A percentile compares a stretch with the other conserved stretches of the same genome.
Evolutionary conservation across 1,284 basidiomycete species (phyloP).

Genomic region (Ceratobasidium theobromae): DNA sequence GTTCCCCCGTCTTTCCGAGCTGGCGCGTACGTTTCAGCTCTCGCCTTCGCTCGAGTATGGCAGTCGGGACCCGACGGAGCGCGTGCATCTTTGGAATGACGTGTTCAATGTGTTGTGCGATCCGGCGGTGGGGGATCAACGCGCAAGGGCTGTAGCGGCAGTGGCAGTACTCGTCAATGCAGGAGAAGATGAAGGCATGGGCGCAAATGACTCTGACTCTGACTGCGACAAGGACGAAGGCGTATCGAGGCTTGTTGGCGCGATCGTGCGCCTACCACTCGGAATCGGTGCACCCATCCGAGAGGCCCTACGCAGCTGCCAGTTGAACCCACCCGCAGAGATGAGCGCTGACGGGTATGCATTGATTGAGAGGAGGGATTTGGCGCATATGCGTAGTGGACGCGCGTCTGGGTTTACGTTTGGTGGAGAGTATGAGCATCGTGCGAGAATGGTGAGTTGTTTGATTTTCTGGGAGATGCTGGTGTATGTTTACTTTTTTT

Average conservation of each 20-base stretch:
- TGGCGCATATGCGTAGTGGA: constrained; percentile 46
- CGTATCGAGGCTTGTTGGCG: too few species aligned
- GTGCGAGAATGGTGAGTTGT: constrained; percentile 34
- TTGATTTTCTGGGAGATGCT: not conserved
- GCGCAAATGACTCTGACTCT: constrained; percentile 65
- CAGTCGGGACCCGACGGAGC: constrained; percentile 3
- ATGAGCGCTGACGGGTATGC: constrained; percentile 74
- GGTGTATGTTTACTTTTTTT: too few species aligned
- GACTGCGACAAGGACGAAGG: constrained; percentile 60
- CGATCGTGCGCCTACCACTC: constrained; percentile 58
- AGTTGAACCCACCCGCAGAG: constrained; percentile 69
- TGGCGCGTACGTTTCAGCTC: constrained; percentile 29
- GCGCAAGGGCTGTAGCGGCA: constrained; percentile 24
- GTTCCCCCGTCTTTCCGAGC: constrained; percentile 38
- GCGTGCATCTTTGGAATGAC: constrained; percentile 27
- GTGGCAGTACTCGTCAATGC: constrained; percentile 29
- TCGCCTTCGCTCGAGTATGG: constrained; percentile 34
- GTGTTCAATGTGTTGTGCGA: constrained; percentile 27
- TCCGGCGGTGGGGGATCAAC: constrained; percentile 18
- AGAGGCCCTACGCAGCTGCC: constrained; percentile 81
- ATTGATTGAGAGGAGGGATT: constrained; percentile 77
- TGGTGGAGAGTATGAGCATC: constrained; percentile 34
- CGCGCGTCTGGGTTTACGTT: constrained; percentile 31
- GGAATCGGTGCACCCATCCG: constrained; percentile 77
- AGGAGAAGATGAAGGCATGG: constrained; percentile 45